Conservation (phyloP, 371 early-diverging fungal species). For the Rhizoclosmatium hyalinum region DNA sequence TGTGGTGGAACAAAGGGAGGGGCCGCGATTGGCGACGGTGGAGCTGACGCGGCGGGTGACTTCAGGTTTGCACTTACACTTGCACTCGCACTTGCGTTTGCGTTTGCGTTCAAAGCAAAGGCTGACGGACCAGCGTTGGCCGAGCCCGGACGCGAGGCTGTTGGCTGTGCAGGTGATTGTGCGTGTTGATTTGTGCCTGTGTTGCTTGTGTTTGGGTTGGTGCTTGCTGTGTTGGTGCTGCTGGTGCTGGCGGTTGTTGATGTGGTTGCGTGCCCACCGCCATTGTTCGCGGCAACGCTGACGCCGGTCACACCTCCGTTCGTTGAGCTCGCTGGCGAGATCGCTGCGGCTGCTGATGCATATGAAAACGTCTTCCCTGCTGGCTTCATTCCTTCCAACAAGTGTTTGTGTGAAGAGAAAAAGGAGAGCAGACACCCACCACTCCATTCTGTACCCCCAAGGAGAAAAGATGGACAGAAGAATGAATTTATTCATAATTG, state of each 20-base stretch:
- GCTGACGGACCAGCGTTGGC: not conserved
- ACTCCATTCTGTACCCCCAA: not conserved
- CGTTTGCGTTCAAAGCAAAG: not conserved
- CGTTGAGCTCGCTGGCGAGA: not conserved
- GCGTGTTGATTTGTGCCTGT: not conserved
- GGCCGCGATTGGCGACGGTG: not conserved
- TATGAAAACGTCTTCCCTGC: not conserved
- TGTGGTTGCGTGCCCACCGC: no score
- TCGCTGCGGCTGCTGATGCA: not conserved
- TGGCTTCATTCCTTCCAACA: not conserved
- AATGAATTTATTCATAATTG: not conserved
- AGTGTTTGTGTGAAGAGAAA: no score
- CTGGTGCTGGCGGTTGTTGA: no score
- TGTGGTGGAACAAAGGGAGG: not conserved
- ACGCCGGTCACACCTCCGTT: not conserved
- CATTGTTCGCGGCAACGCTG: no score
- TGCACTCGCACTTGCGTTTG: not conserved
- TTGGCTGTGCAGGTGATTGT: not conserved
- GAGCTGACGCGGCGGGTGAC: not conserved
- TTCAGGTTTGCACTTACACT: not conserved
- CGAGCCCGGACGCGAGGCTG: no score
- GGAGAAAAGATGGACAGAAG: not conserved
- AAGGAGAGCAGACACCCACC: not conserved
- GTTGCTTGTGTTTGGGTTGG: not conserved
- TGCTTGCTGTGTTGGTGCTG: not conserved